phyloP scores from a whole-genome alignment of 345 rosid genomes.

The Melaleuca quinquenervia region DNA sequence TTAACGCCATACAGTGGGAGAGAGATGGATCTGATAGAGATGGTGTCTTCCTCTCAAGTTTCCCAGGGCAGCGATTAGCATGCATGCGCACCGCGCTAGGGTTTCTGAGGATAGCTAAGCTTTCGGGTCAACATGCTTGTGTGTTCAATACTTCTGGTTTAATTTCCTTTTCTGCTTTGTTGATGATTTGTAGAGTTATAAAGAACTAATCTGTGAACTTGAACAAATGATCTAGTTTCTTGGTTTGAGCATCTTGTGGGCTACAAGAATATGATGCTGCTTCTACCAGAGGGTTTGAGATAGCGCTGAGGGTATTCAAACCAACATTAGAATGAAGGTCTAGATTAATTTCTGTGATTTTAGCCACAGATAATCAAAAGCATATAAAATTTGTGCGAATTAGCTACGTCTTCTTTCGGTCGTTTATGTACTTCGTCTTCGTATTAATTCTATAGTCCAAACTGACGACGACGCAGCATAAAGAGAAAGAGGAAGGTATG shows the following conservation, averaged over 20 bases:
- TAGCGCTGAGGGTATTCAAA: background rate
- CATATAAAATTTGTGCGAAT: background rate
- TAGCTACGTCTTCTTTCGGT: background rate
- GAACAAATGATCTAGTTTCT: background rate
- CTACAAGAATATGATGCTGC: background rate
- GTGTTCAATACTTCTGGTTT: background rate
- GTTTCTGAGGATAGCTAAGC: background rate
- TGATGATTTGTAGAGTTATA: background rate
- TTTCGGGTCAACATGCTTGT: background rate
- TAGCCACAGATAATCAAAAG: background rate
- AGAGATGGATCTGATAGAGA: conserved; percentile 97
- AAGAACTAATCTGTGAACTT: background rate
- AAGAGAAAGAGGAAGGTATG: background rate
- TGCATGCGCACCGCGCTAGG: background rate
- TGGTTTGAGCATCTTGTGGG: background rate
- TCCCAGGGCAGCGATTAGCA: conserved; percentile 4
- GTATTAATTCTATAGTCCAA: background rate
- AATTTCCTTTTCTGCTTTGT: background rate
- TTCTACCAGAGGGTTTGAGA: background rate
- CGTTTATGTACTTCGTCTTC: background rate
- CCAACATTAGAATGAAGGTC: background rate
- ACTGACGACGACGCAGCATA: background rate
- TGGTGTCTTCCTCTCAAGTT: conserved; percentile 41
- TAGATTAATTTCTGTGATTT: background rate
- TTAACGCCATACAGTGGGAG: conserved; percentile 13